Conservation (phyloP, 208 protist genomes). For the Leishmania mexicana region DNA sequence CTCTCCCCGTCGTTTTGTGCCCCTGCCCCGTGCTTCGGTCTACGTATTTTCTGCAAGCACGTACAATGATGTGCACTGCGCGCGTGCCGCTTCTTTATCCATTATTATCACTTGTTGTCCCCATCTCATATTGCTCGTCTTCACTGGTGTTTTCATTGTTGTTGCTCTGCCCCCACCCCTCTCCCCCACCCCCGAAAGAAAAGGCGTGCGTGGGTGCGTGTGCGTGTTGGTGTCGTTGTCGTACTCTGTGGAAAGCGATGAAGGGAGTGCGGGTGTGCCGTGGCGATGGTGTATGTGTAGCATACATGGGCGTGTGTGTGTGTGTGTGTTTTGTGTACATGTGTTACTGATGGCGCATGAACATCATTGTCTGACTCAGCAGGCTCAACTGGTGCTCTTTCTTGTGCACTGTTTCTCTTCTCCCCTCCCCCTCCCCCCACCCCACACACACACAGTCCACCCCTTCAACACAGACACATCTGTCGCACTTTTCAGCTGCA, state of each 20-base stretch:
- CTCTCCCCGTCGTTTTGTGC: not conserved
- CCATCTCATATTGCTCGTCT: constrained; percentile 5
- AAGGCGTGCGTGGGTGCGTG: not conserved
- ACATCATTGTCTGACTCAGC: not conserved
- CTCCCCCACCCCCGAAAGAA: no score
- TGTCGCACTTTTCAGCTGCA: not conserved
- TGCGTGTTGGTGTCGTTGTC: not conserved
- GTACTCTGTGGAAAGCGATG: not conserved
- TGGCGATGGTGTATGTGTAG: not conserved
- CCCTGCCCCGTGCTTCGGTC: not conserved
- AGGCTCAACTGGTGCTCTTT: not conserved
- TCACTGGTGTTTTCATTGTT: not conserved
- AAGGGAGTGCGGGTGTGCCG: not conserved
- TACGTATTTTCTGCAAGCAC: not conserved
- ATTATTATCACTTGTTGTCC: constrained; percentile 29
- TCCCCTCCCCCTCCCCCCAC: not conserved
- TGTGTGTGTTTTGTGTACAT: not conserved
- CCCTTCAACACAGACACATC: not conserved
- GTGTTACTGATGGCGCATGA: no score
- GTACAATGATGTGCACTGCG: constrained; percentile 11
- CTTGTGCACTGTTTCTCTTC: not conserved
- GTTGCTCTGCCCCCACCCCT: no score
- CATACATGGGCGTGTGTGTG: not conserved
- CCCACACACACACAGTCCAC: not conserved
- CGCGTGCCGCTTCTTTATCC: constrained; percentile 27